Percentiles rank a stretch among this genome's conserved stretches.
Conservation (phyloP, 495 filamentous ascomycete genomes). For the Penicillium simplicissimum region DNA sequence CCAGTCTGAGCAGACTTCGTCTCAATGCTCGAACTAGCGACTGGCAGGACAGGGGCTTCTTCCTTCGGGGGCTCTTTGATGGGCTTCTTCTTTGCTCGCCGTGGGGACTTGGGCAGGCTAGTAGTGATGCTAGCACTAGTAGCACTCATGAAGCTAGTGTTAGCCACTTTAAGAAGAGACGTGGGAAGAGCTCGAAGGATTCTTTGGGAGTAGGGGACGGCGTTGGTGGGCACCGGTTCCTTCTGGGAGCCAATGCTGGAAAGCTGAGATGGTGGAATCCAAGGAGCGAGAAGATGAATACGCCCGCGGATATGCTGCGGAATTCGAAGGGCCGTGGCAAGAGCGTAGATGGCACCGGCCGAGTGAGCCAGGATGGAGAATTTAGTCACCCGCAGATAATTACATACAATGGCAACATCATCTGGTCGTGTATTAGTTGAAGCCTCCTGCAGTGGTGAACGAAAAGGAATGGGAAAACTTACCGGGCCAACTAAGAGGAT, state of each 20-base stretch:
- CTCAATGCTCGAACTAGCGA: constrained; percentile 41
- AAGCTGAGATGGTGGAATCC: constrained; percentile 98
- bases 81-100: constrained; percentile 62
- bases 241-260: constrained; percentile 76
- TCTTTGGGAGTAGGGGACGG: constrained; percentile 86
- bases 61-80: constrained; percentile 40
- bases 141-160: constrained; percentile 90
- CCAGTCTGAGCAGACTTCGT: constrained; percentile 42
- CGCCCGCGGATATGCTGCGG: constrained; percentile 93
- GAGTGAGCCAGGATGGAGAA: constrained; percentile 98
- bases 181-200: constrained; percentile 91
- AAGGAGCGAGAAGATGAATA: constrained; percentile 93
- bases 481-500: constrained; percentile 93
- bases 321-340: constrained; percentile 93
- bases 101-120: constrained; percentile 72
- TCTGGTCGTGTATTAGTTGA: constrained; percentile 51
- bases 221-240: constrained; percentile 71
- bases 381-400: constrained; percentile 87
- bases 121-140: constrained; percentile 88
- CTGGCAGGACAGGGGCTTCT: constrained; percentile 11
- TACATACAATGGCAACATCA: constrained; percentile 94
- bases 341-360: constrained; percentile 94
- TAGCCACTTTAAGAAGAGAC: constrained; percentile 88
- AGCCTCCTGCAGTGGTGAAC: background rate
- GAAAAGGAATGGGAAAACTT: constrained; percentile 31